A percentile compares a stretch with the other conserved stretches of the same genome.
Conservation (phyloP, 805 yeast genomes). For the Candida oleophila region DNA sequence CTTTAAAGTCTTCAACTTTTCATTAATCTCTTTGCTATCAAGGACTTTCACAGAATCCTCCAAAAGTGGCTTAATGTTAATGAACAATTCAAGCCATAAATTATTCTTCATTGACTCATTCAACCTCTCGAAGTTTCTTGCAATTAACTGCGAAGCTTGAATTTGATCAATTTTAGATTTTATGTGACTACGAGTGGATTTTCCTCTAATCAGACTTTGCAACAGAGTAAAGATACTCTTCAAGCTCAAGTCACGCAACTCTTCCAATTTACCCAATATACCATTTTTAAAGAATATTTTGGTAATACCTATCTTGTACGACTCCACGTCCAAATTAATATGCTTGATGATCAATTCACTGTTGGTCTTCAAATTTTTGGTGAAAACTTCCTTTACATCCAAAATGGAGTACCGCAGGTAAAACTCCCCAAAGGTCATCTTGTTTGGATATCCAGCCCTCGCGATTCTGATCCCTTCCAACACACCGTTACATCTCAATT, state of each 20-base stretch:
- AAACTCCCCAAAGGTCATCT: constrained; percentile 82
- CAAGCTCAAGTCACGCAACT: constrained; percentile 65
- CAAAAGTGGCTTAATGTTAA: constrained; percentile 72
- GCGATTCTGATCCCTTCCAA: constrained; percentile 97
- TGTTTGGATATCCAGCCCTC: constrained; percentile 94
- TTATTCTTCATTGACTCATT: constrained; percentile 44
- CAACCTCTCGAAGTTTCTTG: constrained; percentile 57
- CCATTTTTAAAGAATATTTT: constrained; percentile 77
- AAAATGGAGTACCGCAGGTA: constrained; percentile 72
- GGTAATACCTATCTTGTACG: constrained; percentile 66
- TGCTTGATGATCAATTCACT: constrained; percentile 66
- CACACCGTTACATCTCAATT: constrained; percentile 95
- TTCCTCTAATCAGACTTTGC: constrained; percentile 68
- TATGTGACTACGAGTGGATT: constrained; percentile 49
- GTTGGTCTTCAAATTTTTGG: constrained; percentile 57
- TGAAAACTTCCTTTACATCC: constrained; percentile 42
- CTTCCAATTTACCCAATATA: constrained; percentile 75
- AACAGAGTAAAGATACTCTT: constrained; percentile 54
- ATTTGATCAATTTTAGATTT: constrained; percentile 52
- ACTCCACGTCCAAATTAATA: constrained; percentile 58
- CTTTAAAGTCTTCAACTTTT: constrained; percentile 54
- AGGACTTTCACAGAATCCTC: constrained; percentile 60
- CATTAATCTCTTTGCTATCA: constrained; percentile 56
- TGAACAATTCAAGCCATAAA: constrained; percentile 79
- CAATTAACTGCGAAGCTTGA: constrained; percentile 69